These are phyloP conservation scores for Botrytis deweyae DNA, from an alignment of 2,329 filamentous ascomycete genomes.

Conservation along the genomic window DNA sequence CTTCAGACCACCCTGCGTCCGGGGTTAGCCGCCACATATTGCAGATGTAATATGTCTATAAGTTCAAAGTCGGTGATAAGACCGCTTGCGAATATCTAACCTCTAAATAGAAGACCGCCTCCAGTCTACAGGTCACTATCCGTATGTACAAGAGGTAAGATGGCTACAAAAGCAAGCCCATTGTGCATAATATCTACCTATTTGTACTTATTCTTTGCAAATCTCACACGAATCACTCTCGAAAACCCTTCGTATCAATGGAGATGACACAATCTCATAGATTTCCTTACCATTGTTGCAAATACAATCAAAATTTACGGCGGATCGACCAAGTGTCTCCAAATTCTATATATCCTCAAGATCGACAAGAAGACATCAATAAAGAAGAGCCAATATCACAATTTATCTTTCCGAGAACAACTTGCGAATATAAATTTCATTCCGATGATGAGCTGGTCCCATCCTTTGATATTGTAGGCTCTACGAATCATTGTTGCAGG, in stretches of 20 bases:
- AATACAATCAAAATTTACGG: too few relatives aligned
- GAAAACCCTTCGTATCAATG: background rate
- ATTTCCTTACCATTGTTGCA: background rate
- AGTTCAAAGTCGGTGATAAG: background rate
- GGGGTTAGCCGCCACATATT: background rate
- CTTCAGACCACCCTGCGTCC: background rate
- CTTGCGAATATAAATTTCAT: too few relatives aligned
- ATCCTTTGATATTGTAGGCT: background rate
- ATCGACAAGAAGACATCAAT: background rate
- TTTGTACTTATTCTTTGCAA: background rate
- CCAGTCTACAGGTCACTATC: background rate
- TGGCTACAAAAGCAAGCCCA: background rate
- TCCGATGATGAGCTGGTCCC: background rate
- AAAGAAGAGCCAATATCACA: background rate
- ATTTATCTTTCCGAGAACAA: accelerated
- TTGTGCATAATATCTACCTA: background rate
- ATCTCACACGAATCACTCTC: background rate
- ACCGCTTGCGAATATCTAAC: background rate
- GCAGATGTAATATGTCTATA: background rate
- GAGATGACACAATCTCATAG: background rate
- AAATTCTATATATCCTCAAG: background rate
- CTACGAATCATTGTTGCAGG: background rate
- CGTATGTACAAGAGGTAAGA: background rate
- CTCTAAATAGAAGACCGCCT: background rate
- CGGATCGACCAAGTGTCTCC: background rate